Evolutionary conservation across 768 basidiomycete genomes (phyloP).

Genomic region (Calvatia gigantea): DNA sequence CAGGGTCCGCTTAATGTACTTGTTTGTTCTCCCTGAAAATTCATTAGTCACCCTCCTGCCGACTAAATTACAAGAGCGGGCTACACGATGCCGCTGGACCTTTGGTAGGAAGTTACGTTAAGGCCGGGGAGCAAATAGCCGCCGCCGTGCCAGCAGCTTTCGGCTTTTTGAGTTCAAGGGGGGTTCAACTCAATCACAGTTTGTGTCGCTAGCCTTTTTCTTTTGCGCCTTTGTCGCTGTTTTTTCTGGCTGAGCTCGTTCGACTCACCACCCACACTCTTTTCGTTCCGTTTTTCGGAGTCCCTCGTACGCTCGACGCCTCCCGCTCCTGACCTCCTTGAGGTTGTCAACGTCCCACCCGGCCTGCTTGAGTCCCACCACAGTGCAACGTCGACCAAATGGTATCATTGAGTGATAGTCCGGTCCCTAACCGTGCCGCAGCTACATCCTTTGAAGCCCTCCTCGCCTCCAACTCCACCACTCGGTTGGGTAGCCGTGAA

Average conservation of each 20-base stretch:
- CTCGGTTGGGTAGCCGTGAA: background rate
- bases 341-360: background rate
- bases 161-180: too few species aligned
- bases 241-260: background rate
- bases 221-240: background rate
- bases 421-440: background rate
- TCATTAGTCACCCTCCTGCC: too few species aligned
- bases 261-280: background rate
- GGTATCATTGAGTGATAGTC: conserved; percentile 3
- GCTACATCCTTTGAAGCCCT: conserved; percentile 11
- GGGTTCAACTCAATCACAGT: too few species aligned
- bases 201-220: too few species aligned
- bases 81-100: too few species aligned
- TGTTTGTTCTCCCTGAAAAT: too few species aligned
- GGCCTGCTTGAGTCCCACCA: background rate
- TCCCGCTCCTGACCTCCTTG: background rate
- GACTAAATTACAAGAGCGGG: too few species aligned
- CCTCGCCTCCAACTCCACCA: background rate
- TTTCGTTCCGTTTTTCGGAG: background rate
- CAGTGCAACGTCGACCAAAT: background rate
- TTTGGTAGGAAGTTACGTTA: too few species aligned
- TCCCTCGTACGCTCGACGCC: too few species aligned
- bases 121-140: too few species aligned
- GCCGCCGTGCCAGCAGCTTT: too few species aligned
- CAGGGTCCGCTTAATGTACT: too few species aligned